Conservation (phyloP, 768 basidiomycete species). For the Gymnopilus dilepis region DNA sequence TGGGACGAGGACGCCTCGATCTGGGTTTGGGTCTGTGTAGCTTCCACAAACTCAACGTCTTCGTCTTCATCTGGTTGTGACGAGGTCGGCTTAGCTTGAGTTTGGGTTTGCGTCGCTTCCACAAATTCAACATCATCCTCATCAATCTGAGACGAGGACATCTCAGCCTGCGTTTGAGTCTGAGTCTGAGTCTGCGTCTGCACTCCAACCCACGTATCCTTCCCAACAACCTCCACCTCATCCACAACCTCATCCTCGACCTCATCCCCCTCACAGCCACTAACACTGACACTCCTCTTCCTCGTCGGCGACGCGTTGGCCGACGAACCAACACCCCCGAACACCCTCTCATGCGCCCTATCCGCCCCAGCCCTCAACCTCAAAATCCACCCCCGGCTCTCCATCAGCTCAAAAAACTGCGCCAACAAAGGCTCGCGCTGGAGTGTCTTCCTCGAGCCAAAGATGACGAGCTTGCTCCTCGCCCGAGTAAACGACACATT, state of each 20-base stretch:
- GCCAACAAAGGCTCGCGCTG: slow-evolving; percentile 60
- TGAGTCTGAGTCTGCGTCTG: too few relatives aligned
- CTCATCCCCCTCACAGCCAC: neutral
- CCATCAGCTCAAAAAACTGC: slow-evolving; percentile 82
- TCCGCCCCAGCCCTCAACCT: slow-evolving; percentile 61
- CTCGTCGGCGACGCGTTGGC: slow-evolving; percentile 21
- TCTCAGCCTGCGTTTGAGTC: too few relatives aligned
- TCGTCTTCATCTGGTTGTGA: neutral
- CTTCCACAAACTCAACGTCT: neutral
- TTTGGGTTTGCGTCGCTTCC: neutral
- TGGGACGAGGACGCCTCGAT: neutral
- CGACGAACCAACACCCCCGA: slow-evolving; percentile 8
- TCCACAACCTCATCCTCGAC: neutral
- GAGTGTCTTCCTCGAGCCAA: slow-evolving; percentile 87
- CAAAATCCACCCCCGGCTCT: slow-evolving; percentile 73
- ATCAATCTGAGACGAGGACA: too few relatives aligned
- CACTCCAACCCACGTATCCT: too few relatives aligned
- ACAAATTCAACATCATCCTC: too few relatives aligned
- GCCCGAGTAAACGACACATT: slow-evolving; percentile 98
- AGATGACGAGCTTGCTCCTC: slow-evolving; percentile 85
- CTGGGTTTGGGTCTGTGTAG: neutral
- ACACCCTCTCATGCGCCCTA: slow-evolving; percentile 43
- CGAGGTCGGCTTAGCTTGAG: neutral
- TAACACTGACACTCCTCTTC: slow-evolving; percentile 14
- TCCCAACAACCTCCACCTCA: neutral